Conservation (phyloP, 495 filamentous ascomycete genomes). For the Penicillium manginii region DNA sequence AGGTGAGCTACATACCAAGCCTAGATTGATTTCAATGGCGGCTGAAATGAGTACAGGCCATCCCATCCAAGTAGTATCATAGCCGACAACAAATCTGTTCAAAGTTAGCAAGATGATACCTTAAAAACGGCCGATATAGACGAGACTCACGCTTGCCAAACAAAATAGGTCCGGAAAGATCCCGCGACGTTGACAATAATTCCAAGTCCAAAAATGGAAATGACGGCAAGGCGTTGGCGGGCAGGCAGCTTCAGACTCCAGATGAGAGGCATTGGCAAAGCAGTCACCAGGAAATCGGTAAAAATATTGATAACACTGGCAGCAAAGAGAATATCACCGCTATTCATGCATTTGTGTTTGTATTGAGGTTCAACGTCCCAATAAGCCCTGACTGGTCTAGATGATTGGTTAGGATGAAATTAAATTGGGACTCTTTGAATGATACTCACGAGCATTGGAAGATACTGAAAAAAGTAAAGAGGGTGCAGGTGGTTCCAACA, state of each 20-base stretch:
- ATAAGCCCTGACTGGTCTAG: slow-evolving; percentile 56
- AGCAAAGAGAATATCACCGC: slow-evolving; percentile 51
- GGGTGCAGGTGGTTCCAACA: slow-evolving; percentile 44
- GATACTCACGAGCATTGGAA: slow-evolving; percentile 60
- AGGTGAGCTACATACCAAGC: slow-evolving; percentile 53
- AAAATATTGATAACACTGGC: slow-evolving; percentile 62
- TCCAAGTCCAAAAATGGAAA: slow-evolving; percentile 61
- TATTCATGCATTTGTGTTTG: slow-evolving; percentile 53
- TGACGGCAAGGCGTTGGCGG: slow-evolving; percentile 58
- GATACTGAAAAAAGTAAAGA: slow-evolving; percentile 54
- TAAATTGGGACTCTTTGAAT: neutral
- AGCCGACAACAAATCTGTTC: slow-evolving; percentile 45
- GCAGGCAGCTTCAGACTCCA: slow-evolving; percentile 57
- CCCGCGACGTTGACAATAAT: slow-evolving; percentile 62
- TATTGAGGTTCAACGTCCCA: slow-evolving; percentile 49
- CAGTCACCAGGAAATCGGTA: slow-evolving; percentile 60
- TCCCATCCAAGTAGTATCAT: slow-evolving; percentile 57
- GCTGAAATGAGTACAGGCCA: slow-evolving; percentile 58
- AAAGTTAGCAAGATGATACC: neutral
- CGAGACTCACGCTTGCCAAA: slow-evolving; percentile 37
- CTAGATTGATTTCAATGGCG: slow-evolving; percentile 61
- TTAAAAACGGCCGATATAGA: neutral
- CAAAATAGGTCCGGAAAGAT: slow-evolving; percentile 55
- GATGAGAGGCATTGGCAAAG: slow-evolving; percentile 63
- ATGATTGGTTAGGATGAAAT: slow-evolving; percentile 9